These are phyloP conservation scores for Bocquillonia castaneifolia DNA, from an alignment of 441 rosid species.

Conservation along the genomic window DNA sequence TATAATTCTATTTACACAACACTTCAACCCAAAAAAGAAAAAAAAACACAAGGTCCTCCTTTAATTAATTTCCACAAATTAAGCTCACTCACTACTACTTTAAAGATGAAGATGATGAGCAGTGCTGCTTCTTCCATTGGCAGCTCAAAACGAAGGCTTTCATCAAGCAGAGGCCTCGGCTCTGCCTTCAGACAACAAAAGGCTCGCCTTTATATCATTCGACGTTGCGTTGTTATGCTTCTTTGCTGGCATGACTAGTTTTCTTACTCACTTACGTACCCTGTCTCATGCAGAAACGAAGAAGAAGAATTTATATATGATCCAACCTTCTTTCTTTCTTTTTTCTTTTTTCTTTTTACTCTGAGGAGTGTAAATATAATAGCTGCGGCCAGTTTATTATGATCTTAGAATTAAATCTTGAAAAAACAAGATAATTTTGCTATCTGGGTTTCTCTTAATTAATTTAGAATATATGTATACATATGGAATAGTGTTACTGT, in stretches of 20 bases:
- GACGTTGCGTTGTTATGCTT: slow-evolving; percentile 94
- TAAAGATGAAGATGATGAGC: slow-evolving; percentile 52
- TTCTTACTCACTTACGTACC: neutral
- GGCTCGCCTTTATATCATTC: slow-evolving; percentile 82
- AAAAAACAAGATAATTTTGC: too few relatives aligned
- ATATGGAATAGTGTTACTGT: slow-evolving; percentile 15
- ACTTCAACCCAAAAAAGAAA: too few relatives aligned
- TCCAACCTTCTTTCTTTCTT: neutral
- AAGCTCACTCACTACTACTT: too few relatives aligned
- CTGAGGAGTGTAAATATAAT: slow-evolving; percentile 40
- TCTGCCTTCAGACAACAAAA: slow-evolving; percentile 76
- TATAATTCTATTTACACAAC: too few relatives aligned
- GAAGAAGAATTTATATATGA: neutral
- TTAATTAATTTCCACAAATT: too few relatives aligned
- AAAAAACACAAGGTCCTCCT: too few relatives aligned
- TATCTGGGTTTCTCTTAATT: too few relatives aligned
- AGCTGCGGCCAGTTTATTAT: slow-evolving; percentile 25
- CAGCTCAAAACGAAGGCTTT: slow-evolving; percentile 70
- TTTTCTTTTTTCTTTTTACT: slow-evolving; percentile 5
- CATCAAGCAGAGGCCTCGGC: slow-evolving; percentile 74
- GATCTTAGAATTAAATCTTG: neutral
- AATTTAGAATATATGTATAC: neutral
- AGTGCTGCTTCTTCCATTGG: slow-evolving; percentile 39
- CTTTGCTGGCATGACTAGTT: slow-evolving; percentile 85
- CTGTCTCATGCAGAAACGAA: too few relatives aligned